Conservation (phyloP, 176 grass and related monocot species). For the Lolium perenne region DNA sequence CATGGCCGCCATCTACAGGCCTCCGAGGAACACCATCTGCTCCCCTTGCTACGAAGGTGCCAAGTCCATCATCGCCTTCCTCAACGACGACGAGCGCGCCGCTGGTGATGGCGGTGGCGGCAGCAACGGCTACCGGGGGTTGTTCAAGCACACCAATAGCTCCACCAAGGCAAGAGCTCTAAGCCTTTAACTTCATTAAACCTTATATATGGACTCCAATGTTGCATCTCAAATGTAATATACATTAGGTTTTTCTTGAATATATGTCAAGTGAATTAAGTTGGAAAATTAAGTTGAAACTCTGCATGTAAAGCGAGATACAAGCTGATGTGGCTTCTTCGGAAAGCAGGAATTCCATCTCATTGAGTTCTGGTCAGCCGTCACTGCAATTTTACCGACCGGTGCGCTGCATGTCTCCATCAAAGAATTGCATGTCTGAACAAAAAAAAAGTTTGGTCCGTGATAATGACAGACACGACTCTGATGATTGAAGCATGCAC, state of each 20-base stretch:
- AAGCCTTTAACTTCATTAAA: background rate
- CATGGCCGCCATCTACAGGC: conserved; percentile 67
- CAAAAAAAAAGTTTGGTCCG: conserved; percentile 24
- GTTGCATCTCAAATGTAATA: background rate
- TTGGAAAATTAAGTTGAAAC: background rate
- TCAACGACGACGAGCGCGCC: conserved; percentile 31
- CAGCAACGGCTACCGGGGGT: background rate
- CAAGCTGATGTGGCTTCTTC: background rate
- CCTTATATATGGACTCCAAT: background rate
- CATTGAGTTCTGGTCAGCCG: background rate
- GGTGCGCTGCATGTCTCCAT: conserved; percentile 33
- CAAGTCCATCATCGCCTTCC: conserved; percentile 70
- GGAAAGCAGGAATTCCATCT: background rate
- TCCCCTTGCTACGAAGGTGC: conserved; percentile 74
- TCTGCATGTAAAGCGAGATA: background rate
- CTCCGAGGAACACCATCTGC: conserved; percentile 79
- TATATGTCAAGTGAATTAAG: background rate
- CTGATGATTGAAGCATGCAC: background rate
- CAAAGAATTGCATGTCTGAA: conserved; percentile 17
- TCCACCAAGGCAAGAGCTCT: conserved; percentile 55
- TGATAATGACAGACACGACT: conserved; percentile 11
- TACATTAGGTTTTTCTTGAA: background rate
- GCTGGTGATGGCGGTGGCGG: background rate
- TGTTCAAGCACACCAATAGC: conserved; percentile 5
- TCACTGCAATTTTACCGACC: background rate